These are phyloP conservation scores for Aspergillus bombycis DNA, from an alignment of 2,329 filamentous ascomycete species.

Conservation along the genomic window DNA sequence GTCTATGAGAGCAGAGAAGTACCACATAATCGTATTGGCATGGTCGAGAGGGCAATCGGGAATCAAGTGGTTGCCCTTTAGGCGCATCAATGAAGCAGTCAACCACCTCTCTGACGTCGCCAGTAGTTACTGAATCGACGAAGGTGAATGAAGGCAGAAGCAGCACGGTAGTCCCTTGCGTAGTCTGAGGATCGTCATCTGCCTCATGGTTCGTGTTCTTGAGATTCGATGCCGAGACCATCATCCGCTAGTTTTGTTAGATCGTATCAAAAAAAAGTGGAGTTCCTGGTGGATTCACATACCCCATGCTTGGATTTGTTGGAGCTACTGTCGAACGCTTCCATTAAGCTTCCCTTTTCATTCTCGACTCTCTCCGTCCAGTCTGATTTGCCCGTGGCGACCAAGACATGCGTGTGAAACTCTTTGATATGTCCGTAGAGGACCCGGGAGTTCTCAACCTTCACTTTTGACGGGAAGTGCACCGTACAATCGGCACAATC, in stretches of 20 bases:
- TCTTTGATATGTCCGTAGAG: slow-evolving; percentile 43
- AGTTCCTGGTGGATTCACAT: slow-evolving; percentile 20
- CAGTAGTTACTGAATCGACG: slow-evolving; percentile 75
- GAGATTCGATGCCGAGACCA: slow-evolving; percentile 43
- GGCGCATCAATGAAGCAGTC: slow-evolving; percentile 66
- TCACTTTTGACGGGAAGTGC: slow-evolving; percentile 39
- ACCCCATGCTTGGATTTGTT: slow-evolving; percentile 70
- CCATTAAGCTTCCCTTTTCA: slow-evolving; percentile 56
- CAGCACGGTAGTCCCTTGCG: slow-evolving; percentile 67
- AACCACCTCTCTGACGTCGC: slow-evolving; percentile 66
- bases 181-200: background rate
- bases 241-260: slow-evolving; percentile 30
- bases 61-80: slow-evolving; percentile 57
- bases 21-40: slow-evolving; percentile 82
- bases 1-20: slow-evolving; percentile 85
- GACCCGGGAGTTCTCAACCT: slow-evolving; percentile 33
- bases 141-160: slow-evolving; percentile 80
- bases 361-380: slow-evolving; percentile 41
- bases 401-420: slow-evolving; percentile 39
- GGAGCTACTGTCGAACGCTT: slow-evolving; percentile 48
- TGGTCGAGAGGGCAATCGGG: slow-evolving; percentile 52
- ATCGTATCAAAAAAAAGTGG: background rate
- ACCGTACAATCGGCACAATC: slow-evolving; percentile 44
- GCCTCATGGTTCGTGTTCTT: slow-evolving; percentile 19
- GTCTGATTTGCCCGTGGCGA: slow-evolving; percentile 43